Evolutionary conservation across 345 rosid genomes (phyloP).

Genomic region (Populus alba): DNA sequence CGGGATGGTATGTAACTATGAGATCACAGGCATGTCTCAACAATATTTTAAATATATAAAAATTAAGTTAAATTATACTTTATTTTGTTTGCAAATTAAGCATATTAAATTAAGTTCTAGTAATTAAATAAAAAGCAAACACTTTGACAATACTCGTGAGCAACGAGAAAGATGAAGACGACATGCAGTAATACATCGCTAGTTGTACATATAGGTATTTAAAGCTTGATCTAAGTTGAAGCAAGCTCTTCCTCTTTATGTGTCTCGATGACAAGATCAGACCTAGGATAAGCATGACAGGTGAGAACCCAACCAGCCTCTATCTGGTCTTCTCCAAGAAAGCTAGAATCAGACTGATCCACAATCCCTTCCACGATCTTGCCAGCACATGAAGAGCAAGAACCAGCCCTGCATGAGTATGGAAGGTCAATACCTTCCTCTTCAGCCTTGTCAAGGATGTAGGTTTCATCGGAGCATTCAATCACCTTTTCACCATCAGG

Average conservation of each 20-base stretch:
- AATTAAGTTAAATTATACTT: too few relatives aligned
- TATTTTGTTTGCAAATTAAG: too few relatives aligned
- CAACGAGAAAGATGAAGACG: too few relatives aligned
- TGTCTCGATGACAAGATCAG: constrained; percentile 63
- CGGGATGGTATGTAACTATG: too few relatives aligned
- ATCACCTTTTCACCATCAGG: constrained; percentile 57
- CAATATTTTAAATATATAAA: too few relatives aligned
- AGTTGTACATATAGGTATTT: too few relatives aligned
- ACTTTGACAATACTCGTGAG: too few relatives aligned
- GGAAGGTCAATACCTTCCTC: constrained; percentile 74
- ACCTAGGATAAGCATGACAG: constrained; percentile 65
- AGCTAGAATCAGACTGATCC: constrained; percentile 75
- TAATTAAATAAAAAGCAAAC: too few relatives aligned
- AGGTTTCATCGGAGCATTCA: constrained; percentile 52
- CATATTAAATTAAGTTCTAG: too few relatives aligned
- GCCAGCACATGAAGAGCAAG: constrained; percentile 89
- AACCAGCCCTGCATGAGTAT: constrained; percentile 91
- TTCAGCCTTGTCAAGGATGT: constrained; percentile 70
- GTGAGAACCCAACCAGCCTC: constrained; percentile 69
- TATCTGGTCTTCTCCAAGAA: constrained; percentile 79
- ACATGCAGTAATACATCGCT: too few relatives aligned
- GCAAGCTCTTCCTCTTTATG: constrained; percentile 83
- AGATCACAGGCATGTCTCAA: too few relatives aligned
- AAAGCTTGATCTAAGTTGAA: too few relatives aligned
- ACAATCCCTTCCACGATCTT: constrained; percentile 45